Conservation (phyloP, 257 asterid species). For the Mentha longifolia region DNA sequence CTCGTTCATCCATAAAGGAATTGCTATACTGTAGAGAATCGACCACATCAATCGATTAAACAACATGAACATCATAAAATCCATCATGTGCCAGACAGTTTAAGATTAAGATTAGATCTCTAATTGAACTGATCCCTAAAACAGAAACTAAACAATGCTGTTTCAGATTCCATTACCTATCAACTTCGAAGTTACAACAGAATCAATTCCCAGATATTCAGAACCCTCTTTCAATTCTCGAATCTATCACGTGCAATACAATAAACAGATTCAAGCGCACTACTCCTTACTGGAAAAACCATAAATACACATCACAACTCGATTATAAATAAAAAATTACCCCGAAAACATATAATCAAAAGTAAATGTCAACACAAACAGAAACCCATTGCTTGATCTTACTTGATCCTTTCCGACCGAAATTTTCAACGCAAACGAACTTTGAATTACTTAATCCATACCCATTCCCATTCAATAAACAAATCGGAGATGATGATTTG, state of each 20-base stretch:
- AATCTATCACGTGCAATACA: constrained; percentile 36
- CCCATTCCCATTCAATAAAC: constrained; percentile 27
- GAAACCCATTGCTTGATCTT: neutral
- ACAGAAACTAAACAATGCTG: constrained; percentile 23
- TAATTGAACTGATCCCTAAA: constrained; percentile 20
- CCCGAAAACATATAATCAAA: neutral
- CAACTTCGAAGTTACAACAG: constrained; percentile 27
- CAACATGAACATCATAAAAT: constrained; percentile 25
- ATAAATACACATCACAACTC: constrained; percentile 26
- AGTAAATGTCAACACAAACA: constrained; percentile 3
- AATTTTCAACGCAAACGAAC: neutral
- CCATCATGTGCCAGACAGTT: constrained; percentile 14
- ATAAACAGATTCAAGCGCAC: constrained; percentile 29
- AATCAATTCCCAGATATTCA: constrained; percentile 37
- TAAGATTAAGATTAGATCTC: neutral
- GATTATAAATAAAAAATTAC: constrained; percentile 17
- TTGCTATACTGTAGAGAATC: constrained; percentile 34
- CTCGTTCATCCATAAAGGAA: constrained; percentile 57
- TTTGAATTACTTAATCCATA: constrained; percentile 22
- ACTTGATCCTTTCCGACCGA: constrained; percentile 9
- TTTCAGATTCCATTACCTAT: constrained; percentile 28
- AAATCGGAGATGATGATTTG: constrained; percentile 30
- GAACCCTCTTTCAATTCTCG: constrained; percentile 30
- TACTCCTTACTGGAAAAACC: constrained; percentile 29
- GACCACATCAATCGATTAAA: constrained; percentile 16